Evolutionary conservation across 768 basidiomycete species (phyloP), one percentile per base, ranked within the genome.

Genomic region (Mycena venus): DNA sequence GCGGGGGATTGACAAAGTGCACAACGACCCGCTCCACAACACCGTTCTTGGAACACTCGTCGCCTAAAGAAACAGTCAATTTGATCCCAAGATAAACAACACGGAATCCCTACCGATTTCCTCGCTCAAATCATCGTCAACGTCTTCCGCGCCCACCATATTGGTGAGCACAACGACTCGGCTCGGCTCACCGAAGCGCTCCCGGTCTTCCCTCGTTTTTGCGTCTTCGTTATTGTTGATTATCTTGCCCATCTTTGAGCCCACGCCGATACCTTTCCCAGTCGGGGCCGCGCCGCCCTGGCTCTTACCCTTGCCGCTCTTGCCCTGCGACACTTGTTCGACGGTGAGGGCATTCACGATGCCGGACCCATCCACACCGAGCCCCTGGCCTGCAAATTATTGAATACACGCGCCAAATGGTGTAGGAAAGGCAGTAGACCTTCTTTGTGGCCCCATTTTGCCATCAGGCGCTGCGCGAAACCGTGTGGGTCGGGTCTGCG

Each of bases 391-490:
- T 81, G 96, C 17, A 47, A 47, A 12, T 51, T 51, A 25, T 51
- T 58, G 4, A 62, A 23, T 6, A 23, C 36, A 32, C 32, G 44
- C 1, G 38, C 2, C 0, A n/a, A 9, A 36, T 2, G n/a, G 4
- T 12, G n/a, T n/a, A 12, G n/a, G 38, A 19, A 4, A n/a, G 66
- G 17, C 2, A 0, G 23, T 63, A 17, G 9, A 66, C 68, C 73
- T 17, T 74, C 95, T 81, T 95, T 94, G 81, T 98, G 96, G 0
- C 97, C 97, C 95, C 95, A 97, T 85, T 97, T 98, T 3, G 95
- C 95, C 96, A 98, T 98, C 77, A 98, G 81, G 38, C 95, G 92
- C 15, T 93, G 92, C 36, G 96, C 96, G 78, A 97, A 96, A 15
- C 89, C 90, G 68, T 91, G 92, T 0, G 92, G 91, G 74, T 95